Evolutionary conservation across 2,329 filamentous ascomycete genomes (phyloP), one percentile per base, ranked within the genome.

Genomic region (Massarina eburnea): DNA sequence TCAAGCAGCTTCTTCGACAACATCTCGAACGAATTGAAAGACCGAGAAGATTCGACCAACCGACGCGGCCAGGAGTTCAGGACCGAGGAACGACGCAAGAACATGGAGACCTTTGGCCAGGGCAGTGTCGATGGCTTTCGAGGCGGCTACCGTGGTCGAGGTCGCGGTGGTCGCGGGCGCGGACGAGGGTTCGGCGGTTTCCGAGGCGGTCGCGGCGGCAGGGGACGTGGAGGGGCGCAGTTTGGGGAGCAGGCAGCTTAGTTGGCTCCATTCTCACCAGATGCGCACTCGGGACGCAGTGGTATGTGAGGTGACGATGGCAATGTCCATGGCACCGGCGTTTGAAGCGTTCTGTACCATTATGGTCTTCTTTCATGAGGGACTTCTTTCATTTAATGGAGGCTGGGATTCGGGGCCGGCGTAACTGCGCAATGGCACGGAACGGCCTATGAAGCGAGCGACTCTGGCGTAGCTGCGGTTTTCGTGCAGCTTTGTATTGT

Each of bases 81-180:
- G 43, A 86, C 85, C 30, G 91, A 97, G 70, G 94, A 97, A 69
- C 89, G 95, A 68, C 90, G 86, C 70, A 91, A 90, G 75, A 97
- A 97, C 68, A 88, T 99, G 65, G 94, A 99, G 74, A 99, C 94
- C 0, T 99, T 99, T 58, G 94, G 94, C 8, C 91, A 97, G 70
- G 91, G 91, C 42, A 96, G 91, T 58, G 91, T 99, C 18, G 94
- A 99, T 59, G 86, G 84, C 14, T 88, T 83, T 68, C 82, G 88
- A 50, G 83, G 84, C 42, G 86, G 88, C 53, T 94, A 85, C 71
- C 85, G 91, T 41, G 89, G 90, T 22, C 82, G 90, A 34, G 88
- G 88, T 27, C 84, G 91, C 46, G 88, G 89, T 18, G 85, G 86
- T 20, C 74, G 79, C 41, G 79, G 79, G 26, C 77, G 79, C 14